Percentiles rank a stretch among this genome's conserved stretches.
These are phyloP conservation scores for Secale cereale DNA, from an alignment of 176 grass and related monocot species.

Conservation along the genomic window DNA sequence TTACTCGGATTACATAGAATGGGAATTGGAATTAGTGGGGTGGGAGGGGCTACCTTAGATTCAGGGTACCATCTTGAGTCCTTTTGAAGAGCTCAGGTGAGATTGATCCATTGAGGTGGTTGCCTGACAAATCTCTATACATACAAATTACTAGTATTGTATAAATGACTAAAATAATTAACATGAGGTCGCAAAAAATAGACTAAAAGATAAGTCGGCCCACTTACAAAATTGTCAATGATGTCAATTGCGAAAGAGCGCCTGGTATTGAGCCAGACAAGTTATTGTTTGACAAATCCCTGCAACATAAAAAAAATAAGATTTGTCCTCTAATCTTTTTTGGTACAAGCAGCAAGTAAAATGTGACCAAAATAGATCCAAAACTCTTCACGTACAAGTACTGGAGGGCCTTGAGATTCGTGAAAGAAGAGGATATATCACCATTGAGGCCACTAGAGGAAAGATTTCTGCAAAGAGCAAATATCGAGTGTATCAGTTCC, in stretches of 20 bases:
- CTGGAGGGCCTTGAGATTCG: slow-evolving; percentile 28
- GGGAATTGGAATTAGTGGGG: neutral
- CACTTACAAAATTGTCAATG: slow-evolving; percentile 51
- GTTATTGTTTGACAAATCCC: slow-evolving; percentile 67
- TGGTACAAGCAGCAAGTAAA: neutral
- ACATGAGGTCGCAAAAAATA: too few relatives aligned
- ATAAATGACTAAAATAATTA: neutral
- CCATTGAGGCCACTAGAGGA: slow-evolving; percentile 41
- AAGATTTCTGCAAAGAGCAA: slow-evolving; percentile 36
- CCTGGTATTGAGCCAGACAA: slow-evolving; percentile 53
- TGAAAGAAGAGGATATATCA: slow-evolving; percentile 39
- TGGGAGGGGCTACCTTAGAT: slow-evolving; percentile 25
- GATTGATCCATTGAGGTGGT: slow-evolving; percentile 45
- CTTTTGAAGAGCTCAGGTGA: slow-evolving; percentile 39
- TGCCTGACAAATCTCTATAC: slow-evolving; percentile 53
- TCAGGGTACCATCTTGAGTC: slow-evolving; percentile 38
- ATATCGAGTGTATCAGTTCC: neutral
- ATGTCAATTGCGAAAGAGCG: slow-evolving; percentile 29
- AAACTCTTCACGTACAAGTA: slow-evolving; percentile 31
- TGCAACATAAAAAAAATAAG: slow-evolving; percentile 17
- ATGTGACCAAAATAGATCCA: neutral
- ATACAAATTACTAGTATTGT: neutral
- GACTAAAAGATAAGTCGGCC: neutral
- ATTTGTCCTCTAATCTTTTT: neutral
- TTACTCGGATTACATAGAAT: neutral